phyloP scores from a whole-genome alignment of 1,284 basidiomycete genomes.

The Ustilago hordei region DNA sequence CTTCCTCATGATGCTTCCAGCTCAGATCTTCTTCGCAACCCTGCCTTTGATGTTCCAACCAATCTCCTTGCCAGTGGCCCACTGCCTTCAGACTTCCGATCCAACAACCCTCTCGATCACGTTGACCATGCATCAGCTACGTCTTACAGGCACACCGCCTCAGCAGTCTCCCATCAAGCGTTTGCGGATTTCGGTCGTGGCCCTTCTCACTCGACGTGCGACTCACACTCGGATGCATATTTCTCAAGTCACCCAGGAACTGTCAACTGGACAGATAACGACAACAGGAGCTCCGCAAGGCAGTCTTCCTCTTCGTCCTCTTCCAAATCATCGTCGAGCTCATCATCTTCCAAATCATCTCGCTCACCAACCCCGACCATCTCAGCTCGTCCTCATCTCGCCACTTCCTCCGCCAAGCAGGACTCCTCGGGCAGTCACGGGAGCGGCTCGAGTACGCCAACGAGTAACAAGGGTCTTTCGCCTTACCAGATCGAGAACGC shows the following conservation, averaged over 20 bases:
- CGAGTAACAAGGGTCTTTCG: conserved; percentile 29
- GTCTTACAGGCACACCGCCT: background rate
- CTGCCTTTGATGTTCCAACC: conserved; percentile 17
- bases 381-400: conserved; percentile 28
- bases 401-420: conserved; percentile 36
- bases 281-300: conserved; percentile 18
- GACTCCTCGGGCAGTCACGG: conserved; percentile 34
- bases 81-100: background rate
- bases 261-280: conserved; percentile 11
- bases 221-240: background rate
- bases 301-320: conserved; percentile 30
- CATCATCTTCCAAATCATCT: conserved; percentile 36
- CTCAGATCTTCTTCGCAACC: background rate
- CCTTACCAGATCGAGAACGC: conserved; percentile 32
- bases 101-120: background rate
- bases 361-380: conserved; percentile 29
- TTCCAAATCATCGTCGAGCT: conserved; percentile 29
- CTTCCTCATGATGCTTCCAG: conserved; percentile 1
- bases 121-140: background rate
- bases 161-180: background rate
- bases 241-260: background rate
- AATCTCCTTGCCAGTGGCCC: conserved; percentile 14
- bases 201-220: background rate
- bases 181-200: background rate
- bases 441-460: conserved; percentile 44